Evolutionary conservation across 345 rosid genomes (phyloP).

Genomic region (Psidium guajava): DNA sequence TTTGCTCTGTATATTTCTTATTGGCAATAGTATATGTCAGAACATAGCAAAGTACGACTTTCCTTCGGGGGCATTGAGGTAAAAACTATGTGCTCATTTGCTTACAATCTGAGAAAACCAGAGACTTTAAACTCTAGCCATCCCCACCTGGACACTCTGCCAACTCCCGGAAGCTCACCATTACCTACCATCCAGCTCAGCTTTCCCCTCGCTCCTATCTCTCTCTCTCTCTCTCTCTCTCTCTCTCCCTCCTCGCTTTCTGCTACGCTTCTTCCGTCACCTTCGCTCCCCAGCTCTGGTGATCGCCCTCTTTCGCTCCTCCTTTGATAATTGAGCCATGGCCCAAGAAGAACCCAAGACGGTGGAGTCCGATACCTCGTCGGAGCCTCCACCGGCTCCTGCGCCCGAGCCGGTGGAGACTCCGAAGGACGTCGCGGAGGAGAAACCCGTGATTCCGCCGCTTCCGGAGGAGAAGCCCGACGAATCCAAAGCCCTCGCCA

Average conservation of each 20-base stretch:
- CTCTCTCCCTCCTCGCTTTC: background rate
- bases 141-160: background rate
- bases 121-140: background rate
- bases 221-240: background rate
- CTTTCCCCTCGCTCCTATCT: background rate
- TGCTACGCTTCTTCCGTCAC: background rate
- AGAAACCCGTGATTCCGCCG: constrained; percentile 26
- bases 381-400: constrained; percentile 10
- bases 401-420: constrained; percentile 8
- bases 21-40: background rate
- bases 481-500: constrained; percentile 20
- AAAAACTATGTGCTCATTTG: background rate
- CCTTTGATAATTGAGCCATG: constrained; percentile 11
- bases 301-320: background rate
- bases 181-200: constrained; percentile 18
- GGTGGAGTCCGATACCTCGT: constrained; percentile 20
- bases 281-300: background rate
- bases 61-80: background rate
- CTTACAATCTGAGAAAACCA: background rate
- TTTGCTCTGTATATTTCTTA: too few relatives aligned
- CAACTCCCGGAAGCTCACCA: background rate
- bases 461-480: constrained; percentile 17
- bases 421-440: constrained; percentile 26
- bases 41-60: background rate
- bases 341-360: constrained; percentile 37